A percentile compares a stretch with the other conserved stretches of the same genome.
These are phyloP conservation scores for Nothopassalora personata DNA, from an alignment of 2,329 filamentous ascomycete genomes.

Conservation along the genomic window DNA sequence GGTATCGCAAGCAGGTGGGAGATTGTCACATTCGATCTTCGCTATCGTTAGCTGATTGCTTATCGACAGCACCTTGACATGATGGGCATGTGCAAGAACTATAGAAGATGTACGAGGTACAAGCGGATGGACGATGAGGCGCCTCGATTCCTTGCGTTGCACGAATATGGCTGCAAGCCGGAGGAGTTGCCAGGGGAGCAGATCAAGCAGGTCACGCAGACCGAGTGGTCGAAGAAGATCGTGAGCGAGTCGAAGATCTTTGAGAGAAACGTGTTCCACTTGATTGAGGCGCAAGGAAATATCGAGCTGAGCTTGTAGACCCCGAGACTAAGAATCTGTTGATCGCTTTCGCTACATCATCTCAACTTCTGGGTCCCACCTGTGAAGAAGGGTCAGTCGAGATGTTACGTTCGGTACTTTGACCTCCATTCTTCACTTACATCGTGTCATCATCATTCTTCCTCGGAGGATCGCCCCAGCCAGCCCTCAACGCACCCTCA, in stretches of 20 bases:
- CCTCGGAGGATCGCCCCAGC: not conserved
- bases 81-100: conserved; percentile 20
- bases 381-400: not conserved
- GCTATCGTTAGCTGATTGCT: not conserved
- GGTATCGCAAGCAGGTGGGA: conserved; percentile 24
- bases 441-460: not conserved
- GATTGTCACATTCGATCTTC: not conserved
- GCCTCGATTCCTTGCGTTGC: conserved; percentile 20
- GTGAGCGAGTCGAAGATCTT: conserved; percentile 14
- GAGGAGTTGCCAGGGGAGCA: conserved; percentile 20
- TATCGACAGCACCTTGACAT: conserved; percentile 17
- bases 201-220: conserved; percentile 16
- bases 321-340: not conserved
- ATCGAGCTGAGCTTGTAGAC: conserved; percentile 6
- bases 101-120: conserved; percentile 23
- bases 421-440: not conserved
- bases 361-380: not conserved
- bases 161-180: conserved; percentile 22
- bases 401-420: not conserved
- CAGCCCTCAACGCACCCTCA: conserved; percentile 45
- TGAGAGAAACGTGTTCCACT: conserved; percentile 18
- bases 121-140: conserved; percentile 10
- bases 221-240: conserved; percentile 26
- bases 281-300: conserved; percentile 15
- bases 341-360: not conserved